phyloP scores from a whole-genome alignment of 169 alveolate species.

The Plasmodium malariae region DNA sequence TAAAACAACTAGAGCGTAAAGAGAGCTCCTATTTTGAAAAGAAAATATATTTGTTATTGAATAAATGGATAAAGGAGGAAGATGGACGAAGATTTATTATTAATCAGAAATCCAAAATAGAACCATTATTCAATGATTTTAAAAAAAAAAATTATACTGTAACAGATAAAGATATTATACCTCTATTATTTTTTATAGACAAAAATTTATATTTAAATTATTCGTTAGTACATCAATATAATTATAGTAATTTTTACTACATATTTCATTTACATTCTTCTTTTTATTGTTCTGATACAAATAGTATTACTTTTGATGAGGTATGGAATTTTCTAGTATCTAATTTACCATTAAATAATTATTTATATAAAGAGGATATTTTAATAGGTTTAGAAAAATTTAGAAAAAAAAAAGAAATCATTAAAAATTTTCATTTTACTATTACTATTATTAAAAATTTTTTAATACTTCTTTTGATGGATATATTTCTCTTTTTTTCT shows the following conservation, averaged over 20 bases:
- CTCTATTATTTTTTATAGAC: conserved; percentile 59
- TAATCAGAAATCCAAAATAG: conserved; percentile 35
- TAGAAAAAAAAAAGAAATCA: conserved; percentile 25
- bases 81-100: conserved; percentile 71
- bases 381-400: conserved; percentile 49
- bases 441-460: conserved; percentile 47
- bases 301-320: conserved; percentile 69
- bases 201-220: conserved; percentile 59
- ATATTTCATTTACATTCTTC: conserved; percentile 48
- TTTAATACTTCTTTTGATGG: conserved; percentile 28
- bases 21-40: conserved; percentile 65
- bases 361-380: conserved; percentile 57
- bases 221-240: conserved; percentile 54
- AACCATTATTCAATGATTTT: conserved; percentile 47
- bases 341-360: conserved; percentile 58
- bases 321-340: conserved; percentile 53
- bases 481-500: conserved; percentile 47
- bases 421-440: conserved; percentile 33
- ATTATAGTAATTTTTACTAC: conserved; percentile 38
- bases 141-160: conserved; percentile 59
- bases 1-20: conserved; percentile 31
- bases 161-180: conserved; percentile 68
- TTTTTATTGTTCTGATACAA: conserved; percentile 71
- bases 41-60: conserved; percentile 19
- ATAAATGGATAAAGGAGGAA: conserved; percentile 71